phyloP scores from a whole-genome alignment of 768 basidiomycete genomes.

The Naganishia kalamii region DNA sequence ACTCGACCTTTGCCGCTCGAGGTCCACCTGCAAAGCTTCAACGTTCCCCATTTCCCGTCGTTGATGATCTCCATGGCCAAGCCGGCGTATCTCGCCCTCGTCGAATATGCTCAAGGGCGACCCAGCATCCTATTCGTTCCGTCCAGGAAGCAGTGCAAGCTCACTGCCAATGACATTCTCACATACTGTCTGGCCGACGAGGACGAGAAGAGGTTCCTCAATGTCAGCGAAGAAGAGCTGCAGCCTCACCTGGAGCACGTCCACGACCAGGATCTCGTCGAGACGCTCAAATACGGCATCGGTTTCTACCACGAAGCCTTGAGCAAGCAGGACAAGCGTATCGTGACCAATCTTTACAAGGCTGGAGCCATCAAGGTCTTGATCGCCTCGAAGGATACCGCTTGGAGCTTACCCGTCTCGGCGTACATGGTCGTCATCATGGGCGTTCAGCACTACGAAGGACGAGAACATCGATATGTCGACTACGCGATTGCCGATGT shows the following conservation, averaged over 20 bases:
- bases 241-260: conserved; percentile 83
- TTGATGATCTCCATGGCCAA: conserved; percentile 99
- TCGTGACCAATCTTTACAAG: conserved; percentile 85
- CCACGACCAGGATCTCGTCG: conserved; percentile 65
- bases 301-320: conserved; percentile 95
- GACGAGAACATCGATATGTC: conserved; percentile 93
- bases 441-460: conserved; percentile 97
- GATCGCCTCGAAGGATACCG: conserved; percentile 91
- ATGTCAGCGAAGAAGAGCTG: conserved; percentile 73
- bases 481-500: conserved; percentile 99
- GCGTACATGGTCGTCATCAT: conserved; percentile 98
- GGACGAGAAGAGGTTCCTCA: conserved; percentile 76
- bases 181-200: conserved; percentile 83
- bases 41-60: conserved; percentile 94
- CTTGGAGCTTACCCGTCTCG: conserved; percentile 89
- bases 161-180: conserved; percentile 85
- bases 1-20: conserved; percentile 97
- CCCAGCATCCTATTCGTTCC: conserved; percentile 91
- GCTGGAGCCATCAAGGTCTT: conserved; percentile 91
- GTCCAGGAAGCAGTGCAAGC: conserved; percentile 83
- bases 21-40: conserved; percentile 92
- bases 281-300: conserved; percentile 80
- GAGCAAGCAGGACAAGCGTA: conserved; percentile 82
- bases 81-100: conserved; percentile 86
- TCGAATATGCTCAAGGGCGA: conserved; percentile 75